Evolutionary conservation across 2,329 filamentous ascomycete genomes (phyloP).

Genomic region (Xylaria hypoxylon): DNA sequence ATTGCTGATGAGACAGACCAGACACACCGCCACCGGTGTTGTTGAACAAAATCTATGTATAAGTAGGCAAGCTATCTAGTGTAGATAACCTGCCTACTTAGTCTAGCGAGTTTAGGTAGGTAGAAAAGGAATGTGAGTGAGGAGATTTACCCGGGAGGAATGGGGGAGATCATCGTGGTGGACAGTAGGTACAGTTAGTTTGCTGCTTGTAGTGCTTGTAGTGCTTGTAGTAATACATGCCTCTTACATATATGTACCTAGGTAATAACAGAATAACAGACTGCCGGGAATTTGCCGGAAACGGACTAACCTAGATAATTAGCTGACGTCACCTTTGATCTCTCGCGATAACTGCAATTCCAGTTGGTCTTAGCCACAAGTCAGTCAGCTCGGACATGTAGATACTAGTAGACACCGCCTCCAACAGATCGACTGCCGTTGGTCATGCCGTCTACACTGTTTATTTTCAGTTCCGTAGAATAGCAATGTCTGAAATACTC

Average conservation of each 20-base stretch:
- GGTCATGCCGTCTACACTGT: background rate
- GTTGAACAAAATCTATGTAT: no score
- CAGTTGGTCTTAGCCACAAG: no score
- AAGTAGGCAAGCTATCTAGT: background rate
- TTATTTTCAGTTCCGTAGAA: background rate
- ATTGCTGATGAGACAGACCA: background rate
- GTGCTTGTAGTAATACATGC: background rate
- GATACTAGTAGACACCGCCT: no score
- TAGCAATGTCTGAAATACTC: background rate
- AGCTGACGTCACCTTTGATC: slow-evolving; percentile 2
- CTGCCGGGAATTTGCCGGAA: background rate
- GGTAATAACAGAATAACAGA: no score
- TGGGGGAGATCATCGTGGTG: background rate
- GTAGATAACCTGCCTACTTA: background rate
- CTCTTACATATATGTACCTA: background rate
- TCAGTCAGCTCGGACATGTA: no score
- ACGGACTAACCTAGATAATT: slow-evolving; percentile 4
- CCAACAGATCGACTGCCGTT: background rate
- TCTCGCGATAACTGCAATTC: background rate
- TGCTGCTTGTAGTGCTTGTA: no score
- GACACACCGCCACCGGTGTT: background rate
- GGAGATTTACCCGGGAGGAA: background rate
- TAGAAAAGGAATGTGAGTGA: background rate
- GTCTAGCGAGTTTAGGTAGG: background rate
- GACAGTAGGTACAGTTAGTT: no score